Evolutionary conservation across 148 eudicot genomes (phyloP).

Genomic region (Chenopodium berlandieri): DNA sequence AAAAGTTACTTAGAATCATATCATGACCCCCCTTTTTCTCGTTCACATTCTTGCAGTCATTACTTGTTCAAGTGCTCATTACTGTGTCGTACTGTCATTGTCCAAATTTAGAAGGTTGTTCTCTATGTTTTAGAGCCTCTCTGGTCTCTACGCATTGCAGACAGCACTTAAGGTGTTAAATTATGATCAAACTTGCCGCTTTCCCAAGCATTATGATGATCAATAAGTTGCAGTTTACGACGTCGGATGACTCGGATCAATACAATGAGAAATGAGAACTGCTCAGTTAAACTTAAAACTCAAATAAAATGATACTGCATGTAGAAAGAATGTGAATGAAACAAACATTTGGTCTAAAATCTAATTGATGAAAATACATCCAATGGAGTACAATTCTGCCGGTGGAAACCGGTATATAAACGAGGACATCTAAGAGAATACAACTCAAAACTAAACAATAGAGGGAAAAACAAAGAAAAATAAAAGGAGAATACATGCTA

Average conservation of each 20-base stretch:
- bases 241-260: no score
- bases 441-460: slow-evolving; percentile 13
- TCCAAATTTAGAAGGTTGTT: no score
- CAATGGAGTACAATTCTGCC: slow-evolving; percentile 14
- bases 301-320: background rate
- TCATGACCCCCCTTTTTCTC: no score
- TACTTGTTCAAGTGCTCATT: no score
- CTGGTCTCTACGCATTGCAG: no score
- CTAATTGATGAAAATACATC: slow-evolving; percentile 6
- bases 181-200: background rate
- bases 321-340: background rate
- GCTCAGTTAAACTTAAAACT: background rate
- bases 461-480: slow-evolving; percentile 4
- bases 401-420: slow-evolving; percentile 12
- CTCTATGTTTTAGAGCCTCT: no score
- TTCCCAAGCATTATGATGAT: background rate
- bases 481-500: slow-evolving; percentile 4
- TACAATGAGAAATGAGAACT: background rate
- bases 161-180: background rate
- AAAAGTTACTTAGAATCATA: no score
- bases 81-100: no score
- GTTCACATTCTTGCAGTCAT: no score
- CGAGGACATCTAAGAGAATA: background rate
- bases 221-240: background rate
- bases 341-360: slow-evolving; percentile 7